Evolutionary conservation across 148 eudicot species (phyloP).

Genomic region (Drosera capensis): DNA sequence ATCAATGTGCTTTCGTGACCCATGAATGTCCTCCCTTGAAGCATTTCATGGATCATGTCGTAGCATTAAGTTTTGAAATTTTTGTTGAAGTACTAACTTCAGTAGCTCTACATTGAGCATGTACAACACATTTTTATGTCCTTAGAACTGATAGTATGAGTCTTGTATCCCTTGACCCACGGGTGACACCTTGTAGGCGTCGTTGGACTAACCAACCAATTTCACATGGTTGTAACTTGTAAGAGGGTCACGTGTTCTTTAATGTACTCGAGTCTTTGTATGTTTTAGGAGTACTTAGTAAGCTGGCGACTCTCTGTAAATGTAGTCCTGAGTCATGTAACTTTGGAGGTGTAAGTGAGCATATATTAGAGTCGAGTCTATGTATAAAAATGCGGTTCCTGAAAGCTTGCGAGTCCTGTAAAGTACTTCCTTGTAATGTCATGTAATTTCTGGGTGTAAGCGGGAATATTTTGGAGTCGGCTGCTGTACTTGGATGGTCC

Average conservation of each 20-base stretch:
- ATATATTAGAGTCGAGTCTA: conserved; percentile 6
- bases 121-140: neutral
- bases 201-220: neutral
- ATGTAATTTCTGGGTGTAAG: conserved; percentile 6
- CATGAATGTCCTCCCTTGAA: neutral
- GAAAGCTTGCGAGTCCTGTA: no score
- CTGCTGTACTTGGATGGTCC: conserved; percentile 6
- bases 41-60: neutral
- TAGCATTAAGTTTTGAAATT: neutral
- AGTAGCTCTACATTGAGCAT: neutral
- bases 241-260: neutral
- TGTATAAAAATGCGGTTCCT: no score
- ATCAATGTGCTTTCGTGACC: neutral
- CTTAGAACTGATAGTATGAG: neutral
- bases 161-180: neutral
- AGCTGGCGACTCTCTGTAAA: conserved; percentile 7
- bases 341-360: conserved; percentile 4
- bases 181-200: neutral
- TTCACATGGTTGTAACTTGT: neutral
- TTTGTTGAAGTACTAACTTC: neutral
- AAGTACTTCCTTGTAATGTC: no score
- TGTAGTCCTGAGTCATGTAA: conserved; percentile 6
- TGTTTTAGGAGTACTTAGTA: conserved; percentile 12
- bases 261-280: conserved; percentile 8
- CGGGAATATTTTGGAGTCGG: conserved; percentile 4